phyloP scores from a whole-genome alignment of 2,329 filamentous ascomycete species.

The Epichloe bromicola region DNA sequence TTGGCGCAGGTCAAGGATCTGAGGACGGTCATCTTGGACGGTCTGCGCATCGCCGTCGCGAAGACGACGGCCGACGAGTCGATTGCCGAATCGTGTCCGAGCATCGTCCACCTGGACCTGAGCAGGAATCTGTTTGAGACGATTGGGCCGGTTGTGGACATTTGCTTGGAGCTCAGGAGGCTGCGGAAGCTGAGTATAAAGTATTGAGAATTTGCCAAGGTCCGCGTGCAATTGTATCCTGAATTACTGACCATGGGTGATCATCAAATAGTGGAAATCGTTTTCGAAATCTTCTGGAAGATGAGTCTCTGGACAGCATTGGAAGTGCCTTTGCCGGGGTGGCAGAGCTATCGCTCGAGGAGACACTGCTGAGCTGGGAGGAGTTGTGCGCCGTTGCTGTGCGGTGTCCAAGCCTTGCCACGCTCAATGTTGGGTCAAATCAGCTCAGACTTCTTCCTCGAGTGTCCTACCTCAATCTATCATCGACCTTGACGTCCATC shows the following conservation, averaged over 20 bases:
- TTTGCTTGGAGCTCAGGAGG: constrained; percentile 56
- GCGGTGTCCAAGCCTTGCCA: constrained; percentile 39
- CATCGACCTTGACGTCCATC: constrained; percentile 44
- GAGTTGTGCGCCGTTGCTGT: constrained; percentile 42
- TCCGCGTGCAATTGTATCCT: too few relatives aligned
- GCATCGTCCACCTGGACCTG: constrained; percentile 68
- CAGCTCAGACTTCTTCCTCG: constrained; percentile 39
- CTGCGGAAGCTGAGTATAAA: constrained; percentile 57
- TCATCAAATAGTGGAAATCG: constrained; percentile 54
- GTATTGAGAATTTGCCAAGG: constrained; percentile 16
- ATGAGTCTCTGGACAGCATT: constrained; percentile 18
- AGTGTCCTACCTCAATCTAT: constrained; percentile 26
- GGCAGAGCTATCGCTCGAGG: constrained; percentile 50
- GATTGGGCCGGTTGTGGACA: constrained; percentile 52
- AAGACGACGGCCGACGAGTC: constrained; percentile 18
- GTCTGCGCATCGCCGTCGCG: constrained; percentile 44
- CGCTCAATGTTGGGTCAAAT: constrained; percentile 44
- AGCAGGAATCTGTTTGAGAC: constrained; percentile 69
- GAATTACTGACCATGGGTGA: not conserved
- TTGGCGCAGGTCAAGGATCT: constrained; percentile 69
- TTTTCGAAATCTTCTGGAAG: constrained; percentile 33
- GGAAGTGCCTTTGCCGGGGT: constrained; percentile 35
- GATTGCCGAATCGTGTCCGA: constrained; percentile 43
- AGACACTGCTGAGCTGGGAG: constrained; percentile 53
- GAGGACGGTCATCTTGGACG: constrained; percentile 70